Conservation (phyloP, 352 stramenopile genomes). For the Pythium brachiatum region DNA sequence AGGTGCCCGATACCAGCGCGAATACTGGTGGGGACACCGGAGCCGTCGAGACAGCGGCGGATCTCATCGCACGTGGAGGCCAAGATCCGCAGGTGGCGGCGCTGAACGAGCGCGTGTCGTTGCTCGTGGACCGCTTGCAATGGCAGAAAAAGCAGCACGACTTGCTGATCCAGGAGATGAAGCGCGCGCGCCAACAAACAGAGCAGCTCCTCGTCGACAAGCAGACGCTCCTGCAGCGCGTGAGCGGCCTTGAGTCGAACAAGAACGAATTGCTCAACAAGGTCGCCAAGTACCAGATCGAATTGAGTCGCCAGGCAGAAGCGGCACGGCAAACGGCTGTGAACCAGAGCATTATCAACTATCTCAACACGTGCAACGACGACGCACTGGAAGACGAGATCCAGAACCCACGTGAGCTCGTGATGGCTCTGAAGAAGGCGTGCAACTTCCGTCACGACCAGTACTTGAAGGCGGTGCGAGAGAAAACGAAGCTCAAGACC, state of each 20-base stretch:
- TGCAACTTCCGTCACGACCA: slow-evolving; percentile 80
- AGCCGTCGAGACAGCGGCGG: background rate
- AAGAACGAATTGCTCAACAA: slow-evolving; percentile 65
- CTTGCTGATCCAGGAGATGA: slow-evolving; percentile 48
- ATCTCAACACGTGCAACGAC: slow-evolving; percentile 66
- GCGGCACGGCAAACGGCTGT: slow-evolving; percentile 40
- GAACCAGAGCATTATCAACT: slow-evolving; percentile 77
- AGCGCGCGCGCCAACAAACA: slow-evolving; percentile 56
- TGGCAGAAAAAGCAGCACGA: slow-evolving; percentile 82
- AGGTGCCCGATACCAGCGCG: slow-evolving; percentile 32
- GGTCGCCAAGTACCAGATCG: slow-evolving; percentile 75
- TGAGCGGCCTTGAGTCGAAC: slow-evolving; percentile 38
- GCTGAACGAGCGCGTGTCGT: slow-evolving; percentile 51
- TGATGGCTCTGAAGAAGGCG: slow-evolving; percentile 77
- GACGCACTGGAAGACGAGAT: slow-evolving; percentile 72
- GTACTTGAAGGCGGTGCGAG: slow-evolving; percentile 80
- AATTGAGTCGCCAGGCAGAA: slow-evolving; percentile 63
- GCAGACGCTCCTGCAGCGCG: slow-evolving; percentile 51
- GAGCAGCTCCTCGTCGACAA: slow-evolving; percentile 66
- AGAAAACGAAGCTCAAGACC: slow-evolving; percentile 69
- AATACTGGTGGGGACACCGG: background rate
- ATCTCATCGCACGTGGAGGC: slow-evolving; percentile 4
- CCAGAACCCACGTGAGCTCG: slow-evolving; percentile 71
- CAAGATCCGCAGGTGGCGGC: slow-evolving; percentile 32
- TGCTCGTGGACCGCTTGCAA: slow-evolving; percentile 67